Conservation (phyloP, 768 basidiomycete species). For the Boletales sp. region DNA sequence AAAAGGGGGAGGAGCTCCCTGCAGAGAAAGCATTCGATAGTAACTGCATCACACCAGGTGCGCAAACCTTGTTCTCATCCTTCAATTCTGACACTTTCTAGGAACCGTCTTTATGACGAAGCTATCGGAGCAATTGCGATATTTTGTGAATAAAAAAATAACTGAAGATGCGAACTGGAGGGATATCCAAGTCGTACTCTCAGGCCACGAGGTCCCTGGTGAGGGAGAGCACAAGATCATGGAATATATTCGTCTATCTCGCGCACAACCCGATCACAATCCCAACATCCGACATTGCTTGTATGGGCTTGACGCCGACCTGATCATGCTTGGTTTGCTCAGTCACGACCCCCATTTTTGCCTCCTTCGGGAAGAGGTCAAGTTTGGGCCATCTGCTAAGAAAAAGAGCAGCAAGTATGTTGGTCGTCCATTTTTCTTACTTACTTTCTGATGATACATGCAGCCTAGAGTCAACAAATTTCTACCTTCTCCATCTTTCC, state of each 20-base stretch:
- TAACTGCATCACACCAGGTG: conserved; percentile 98
- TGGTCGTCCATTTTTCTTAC: not conserved
- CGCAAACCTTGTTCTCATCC: conserved; percentile 19
- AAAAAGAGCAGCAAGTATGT: conserved; percentile 66
- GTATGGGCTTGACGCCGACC: conserved; percentile 96
- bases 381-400: conserved; percentile 80
- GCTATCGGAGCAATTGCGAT: conserved; percentile 87
- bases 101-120: conserved; percentile 95
- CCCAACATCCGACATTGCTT: conserved; percentile 97
- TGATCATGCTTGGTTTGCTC: conserved; percentile 96
- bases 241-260: conserved; percentile 94
- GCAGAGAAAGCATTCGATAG: conserved; percentile 96
- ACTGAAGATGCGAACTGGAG: conserved; percentile 96
- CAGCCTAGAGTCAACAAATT: conserved; percentile 76
- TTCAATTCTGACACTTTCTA: conserved; percentile 23
- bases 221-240: conserved; percentile 99
- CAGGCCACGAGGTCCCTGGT: conserved; percentile 97
- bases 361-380: conserved; percentile 94
- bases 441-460: conserved; percentile 6
- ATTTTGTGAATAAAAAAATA: conserved; percentile 98
- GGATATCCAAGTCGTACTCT: conserved; percentile 86
- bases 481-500: conserved; percentile 92
- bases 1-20: conserved; percentile 88
- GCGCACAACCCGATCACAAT: conserved; percentile 94
- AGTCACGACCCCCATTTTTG: conserved; percentile 99